Evolutionary conservation across 1,139 yeast species (phyloP), one percentile per base, ranked within the genome.

Genomic region (Candida labiduridarum): DNA sequence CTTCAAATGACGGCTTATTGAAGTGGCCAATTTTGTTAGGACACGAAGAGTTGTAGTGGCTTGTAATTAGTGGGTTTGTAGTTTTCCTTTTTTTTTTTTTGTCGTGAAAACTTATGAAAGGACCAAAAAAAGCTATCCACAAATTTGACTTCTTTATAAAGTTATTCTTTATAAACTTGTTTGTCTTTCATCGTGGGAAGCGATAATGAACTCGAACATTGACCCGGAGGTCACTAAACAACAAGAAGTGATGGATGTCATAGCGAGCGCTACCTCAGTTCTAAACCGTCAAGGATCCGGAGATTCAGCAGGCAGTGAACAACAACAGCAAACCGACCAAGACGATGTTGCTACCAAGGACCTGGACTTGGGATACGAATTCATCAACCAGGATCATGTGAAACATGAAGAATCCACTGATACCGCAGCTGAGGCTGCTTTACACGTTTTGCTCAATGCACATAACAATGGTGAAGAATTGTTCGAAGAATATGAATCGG

Each of bases 201-300:
- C 2, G 4, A 29, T 11, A 22, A 59, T 60, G 62, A 60, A 60
- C 34, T 46, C 60, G 3, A 59, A 56, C 48, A 60, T 53, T 14
- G 56, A 53, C 44, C 56, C 56, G 14, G 48, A 49, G 19, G 53
- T 53, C 18, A 40, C 43, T 11, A 35, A 42, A 27, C 45, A 47
- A 39, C 40, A 49, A 10, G 45, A 43, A 14, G 29, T 49, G 44
- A 46, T 46, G 41, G 39, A 47, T 43, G 47, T 30, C 36, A 45
- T 39, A 7, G 22, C 44, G 3, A 40, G 27, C 9, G 39, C 44
- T 15, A 45, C 44, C 27, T 30, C 43, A 5, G 44, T 27, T 3
- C 19, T 38, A 18, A n/a, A n/a, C 18, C 15, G 33, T 14, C 27
- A 33, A 14, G 30, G 11, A 18, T 12, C 44, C 5, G 22, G 15